A percentile compares a stretch with the other conserved stretches of the same genome.
phyloP scores from a whole-genome alignment of 768 basidiomycete genomes.

The Coprinopsis strossmayeri region DNA sequence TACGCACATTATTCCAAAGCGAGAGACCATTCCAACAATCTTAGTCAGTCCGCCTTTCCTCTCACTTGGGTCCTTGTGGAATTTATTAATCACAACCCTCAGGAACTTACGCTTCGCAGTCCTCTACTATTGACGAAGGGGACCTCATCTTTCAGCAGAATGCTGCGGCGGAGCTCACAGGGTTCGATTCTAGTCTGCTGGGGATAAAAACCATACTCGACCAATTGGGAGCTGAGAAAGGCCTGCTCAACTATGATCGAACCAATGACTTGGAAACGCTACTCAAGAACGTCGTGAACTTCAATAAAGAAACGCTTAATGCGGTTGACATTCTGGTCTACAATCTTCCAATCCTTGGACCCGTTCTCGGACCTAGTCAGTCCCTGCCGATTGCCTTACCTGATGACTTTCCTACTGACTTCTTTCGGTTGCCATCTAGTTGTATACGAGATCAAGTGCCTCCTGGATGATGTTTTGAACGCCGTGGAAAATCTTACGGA shows the following conservation, averaged over 20 bases:
- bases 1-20: conserved; percentile 6
- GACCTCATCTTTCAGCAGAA: conserved; percentile 31
- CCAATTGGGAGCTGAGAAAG: conserved; percentile 36
- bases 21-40: conserved; percentile 8
- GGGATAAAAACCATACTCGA: conserved; percentile 26
- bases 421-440: conserved; percentile 28
- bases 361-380: conserved; percentile 51
- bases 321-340: conserved; percentile 25
- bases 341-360: conserved; percentile 40
- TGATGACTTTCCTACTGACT: neutral
- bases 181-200: conserved; percentile 25
- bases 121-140: conserved; percentile 19
- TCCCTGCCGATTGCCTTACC: conserved; percentile 8
- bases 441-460: conserved; percentile 55
- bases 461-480: conserved; percentile 46
- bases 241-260: conserved; percentile 44
- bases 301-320: conserved; percentile 38
- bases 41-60: conserved; percentile 22
- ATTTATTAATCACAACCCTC: neutral
- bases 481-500: conserved; percentile 43
- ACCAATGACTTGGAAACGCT: conserved; percentile 36
- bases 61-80: neutral
- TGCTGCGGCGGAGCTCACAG: conserved; percentile 27
- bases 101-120: conserved; percentile 29
- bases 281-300: conserved; percentile 43